Evolutionary conservation across 805 yeast species (phyloP).

Genomic region (Scheffersomyces amazonensis): DNA sequence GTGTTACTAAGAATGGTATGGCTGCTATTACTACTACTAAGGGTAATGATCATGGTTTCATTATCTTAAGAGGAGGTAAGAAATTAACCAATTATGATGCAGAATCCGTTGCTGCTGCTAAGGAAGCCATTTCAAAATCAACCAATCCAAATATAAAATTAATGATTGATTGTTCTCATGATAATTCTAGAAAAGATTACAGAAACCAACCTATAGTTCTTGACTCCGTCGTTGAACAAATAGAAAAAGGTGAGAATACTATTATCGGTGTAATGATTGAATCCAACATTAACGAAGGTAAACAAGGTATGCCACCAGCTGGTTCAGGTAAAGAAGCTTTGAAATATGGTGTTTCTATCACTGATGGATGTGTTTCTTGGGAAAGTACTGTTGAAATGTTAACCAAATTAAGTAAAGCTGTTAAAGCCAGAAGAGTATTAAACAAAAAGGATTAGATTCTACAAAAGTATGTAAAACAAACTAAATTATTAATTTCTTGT

Average conservation of each 20-base stretch:
- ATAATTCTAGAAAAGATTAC: constrained; percentile 92
- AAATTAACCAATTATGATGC: constrained; percentile 90
- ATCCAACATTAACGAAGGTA: constrained; percentile 87
- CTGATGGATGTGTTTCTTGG: constrained; percentile 96
- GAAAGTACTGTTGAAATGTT: constrained; percentile 83
- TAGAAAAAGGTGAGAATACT: constrained; percentile 72
- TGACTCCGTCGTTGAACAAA: constrained; percentile 74
- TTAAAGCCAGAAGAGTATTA: constrained; percentile 68
- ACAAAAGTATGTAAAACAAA: neutral
- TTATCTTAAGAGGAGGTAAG: constrained; percentile 94
- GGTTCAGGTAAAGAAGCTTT: constrained; percentile 54
- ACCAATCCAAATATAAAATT: constrained; percentile 51
- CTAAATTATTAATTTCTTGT: too few relatives aligned
- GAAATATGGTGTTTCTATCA: constrained; percentile 92
- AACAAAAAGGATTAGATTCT: constrained; percentile 4
- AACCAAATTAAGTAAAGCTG: constrained; percentile 76
- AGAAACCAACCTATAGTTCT: constrained; percentile 95
- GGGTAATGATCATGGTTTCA: constrained; percentile 93
- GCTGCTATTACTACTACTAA: constrained; percentile 95
- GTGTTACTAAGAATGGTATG: constrained; percentile 95
- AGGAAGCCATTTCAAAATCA: constrained; percentile 52
- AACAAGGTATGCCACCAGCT: constrained; percentile 69
- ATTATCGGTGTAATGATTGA: constrained; percentile 96
- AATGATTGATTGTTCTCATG: constrained; percentile 98
- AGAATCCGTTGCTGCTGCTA: constrained; percentile 70